These are phyloP conservation scores for Sarcodon aspratus DNA, from an alignment of 768 basidiomycete genomes.

Conservation along the genomic window DNA sequence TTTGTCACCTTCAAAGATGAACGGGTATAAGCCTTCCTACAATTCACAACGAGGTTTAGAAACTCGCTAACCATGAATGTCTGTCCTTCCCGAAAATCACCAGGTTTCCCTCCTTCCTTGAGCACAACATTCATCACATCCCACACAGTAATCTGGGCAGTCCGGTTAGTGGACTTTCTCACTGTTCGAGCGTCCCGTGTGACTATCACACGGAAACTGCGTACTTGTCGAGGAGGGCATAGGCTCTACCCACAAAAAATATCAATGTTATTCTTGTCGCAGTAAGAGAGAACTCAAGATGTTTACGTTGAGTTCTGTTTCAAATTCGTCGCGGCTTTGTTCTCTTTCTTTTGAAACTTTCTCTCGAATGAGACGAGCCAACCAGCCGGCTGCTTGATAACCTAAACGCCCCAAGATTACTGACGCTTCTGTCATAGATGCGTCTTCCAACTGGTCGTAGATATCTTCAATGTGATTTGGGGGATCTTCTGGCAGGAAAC, in stretches of 20 bases:
- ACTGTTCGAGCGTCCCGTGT: conserved; percentile 50
- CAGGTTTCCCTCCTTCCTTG: conserved; percentile 37
- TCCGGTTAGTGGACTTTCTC: conserved; percentile 40
- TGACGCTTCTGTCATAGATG: conserved; percentile 25
- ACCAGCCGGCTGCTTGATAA: conserved; percentile 45
- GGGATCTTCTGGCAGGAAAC: conserved; percentile 10
- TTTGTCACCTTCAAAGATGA: conserved; percentile 43
- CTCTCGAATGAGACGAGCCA: conserved; percentile 41
- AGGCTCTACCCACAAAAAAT: conserved; percentile 23
- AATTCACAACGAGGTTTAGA: background rate
- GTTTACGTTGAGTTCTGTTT: conserved; percentile 61
- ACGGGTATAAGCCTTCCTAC: background rate
- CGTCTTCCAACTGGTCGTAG: conserved; percentile 57
- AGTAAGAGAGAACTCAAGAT: background rate
- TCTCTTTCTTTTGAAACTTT: conserved; percentile 38
- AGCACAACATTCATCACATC: conserved; percentile 45
- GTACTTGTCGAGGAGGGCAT: conserved; percentile 68
- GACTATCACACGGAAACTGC: conserved; percentile 64
- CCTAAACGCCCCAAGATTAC: conserved; percentile 29
- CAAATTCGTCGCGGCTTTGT: conserved; percentile 45
- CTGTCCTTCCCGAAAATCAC: conserved; percentile 49
- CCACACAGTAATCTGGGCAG: conserved; percentile 78
- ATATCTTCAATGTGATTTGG: conserved; percentile 30
- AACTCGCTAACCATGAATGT: conserved; percentile 46
- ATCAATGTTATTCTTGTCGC: background rate